Conservation (phyloP, 1,284 basidiomycete species). For the Trametes polyzona region DNA sequence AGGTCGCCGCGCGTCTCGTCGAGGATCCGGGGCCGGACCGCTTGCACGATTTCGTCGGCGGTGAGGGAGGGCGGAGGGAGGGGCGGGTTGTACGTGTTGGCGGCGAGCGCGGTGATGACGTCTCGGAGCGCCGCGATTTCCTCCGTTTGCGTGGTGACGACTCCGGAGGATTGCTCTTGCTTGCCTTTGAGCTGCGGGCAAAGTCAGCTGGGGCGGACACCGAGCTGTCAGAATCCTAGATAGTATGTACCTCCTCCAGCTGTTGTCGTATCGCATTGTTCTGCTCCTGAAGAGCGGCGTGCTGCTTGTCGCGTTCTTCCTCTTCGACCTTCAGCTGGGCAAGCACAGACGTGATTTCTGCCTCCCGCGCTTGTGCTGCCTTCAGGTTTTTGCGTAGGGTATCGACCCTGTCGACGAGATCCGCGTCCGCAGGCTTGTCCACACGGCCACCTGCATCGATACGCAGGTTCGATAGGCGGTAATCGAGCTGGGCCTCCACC, state of each 20-base stretch:
- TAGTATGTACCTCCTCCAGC: slow-evolving; percentile 36
- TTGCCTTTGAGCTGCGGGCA: slow-evolving; percentile 29
- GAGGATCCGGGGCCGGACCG: slow-evolving; percentile 44
- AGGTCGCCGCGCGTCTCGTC: slow-evolving; percentile 44
- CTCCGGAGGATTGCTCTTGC: slow-evolving; percentile 27
- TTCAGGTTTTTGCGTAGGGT: slow-evolving; percentile 33
- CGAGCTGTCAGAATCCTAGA: too few relatives aligned
- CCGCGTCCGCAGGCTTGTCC: slow-evolving; percentile 16
- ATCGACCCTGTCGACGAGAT: slow-evolving; percentile 44
- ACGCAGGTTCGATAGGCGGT: slow-evolving; percentile 37
- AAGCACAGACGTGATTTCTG: slow-evolving; percentile 42
- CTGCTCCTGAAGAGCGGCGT: slow-evolving; percentile 29
- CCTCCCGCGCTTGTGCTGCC: neutral
- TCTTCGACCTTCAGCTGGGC: slow-evolving; percentile 40
- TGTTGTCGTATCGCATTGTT: slow-evolving; percentile 27
- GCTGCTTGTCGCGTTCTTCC: slow-evolving; percentile 33
- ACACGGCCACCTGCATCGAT: neutral
- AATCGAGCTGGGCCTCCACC: slow-evolving; percentile 36
- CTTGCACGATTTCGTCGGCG: slow-evolving; percentile 45
- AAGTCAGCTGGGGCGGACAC: too few relatives aligned
- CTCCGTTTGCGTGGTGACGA: slow-evolving; percentile 16
- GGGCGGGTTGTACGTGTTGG: slow-evolving; percentile 33
- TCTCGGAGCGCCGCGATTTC: slow-evolving; percentile 44
- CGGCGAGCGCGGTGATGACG: slow-evolving; percentile 44
- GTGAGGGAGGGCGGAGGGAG: slow-evolving; percentile 37